Base-by-base conservation (phyloP, 495 filamentous ascomycete genomes). In the Penicillium subrubescens region DNA sequence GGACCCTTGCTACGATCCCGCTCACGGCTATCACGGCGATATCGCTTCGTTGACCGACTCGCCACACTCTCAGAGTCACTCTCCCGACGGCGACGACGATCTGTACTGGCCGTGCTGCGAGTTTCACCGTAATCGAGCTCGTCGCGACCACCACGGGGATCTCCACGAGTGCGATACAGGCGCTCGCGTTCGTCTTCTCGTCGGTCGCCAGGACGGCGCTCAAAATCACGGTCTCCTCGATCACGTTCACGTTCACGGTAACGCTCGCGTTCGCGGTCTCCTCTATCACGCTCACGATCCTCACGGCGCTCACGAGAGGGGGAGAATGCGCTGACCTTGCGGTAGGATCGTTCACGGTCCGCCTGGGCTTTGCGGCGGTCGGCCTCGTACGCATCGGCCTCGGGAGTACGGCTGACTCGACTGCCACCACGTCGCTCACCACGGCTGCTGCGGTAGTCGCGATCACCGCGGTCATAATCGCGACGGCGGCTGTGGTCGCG, bases 51-150 rank as follows among this genome's bases (percentile, higher is more conserved):
- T 33, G 84, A 87, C 53, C 88, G 87, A 67, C 90, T 87, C 33
- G 84, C 84, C 46, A 87, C 86, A 62, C 89, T 87, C 56, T 90
- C 90, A 46, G 85, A 85, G 68, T 94, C 93, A 60, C 90, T 94
- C 39, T 93, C 90, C 54, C 90, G 85, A 70, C 87, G 72, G 55
- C 82, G 77, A 31, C 82, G 70, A 48, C 84, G 78, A 65, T 90
- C 84, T 61, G 83, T 81, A 68, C 84, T 83, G 61, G 83, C 79
- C 35, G 84, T 84, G 73, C 86, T 84, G 44, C 88, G 81, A 41
- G 83, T 83, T 64, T 92, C 90, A 72, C 92, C 94, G 15, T 97
- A 97, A 65, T 95, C 92, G 37, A 96, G 81, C 71, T 94, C 92
- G 64, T 92, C 90, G 60, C 90, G 85, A 59, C 86, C 84, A 52